Percentiles rank a stretch among this genome's conserved stretches.
These are phyloP conservation scores for Phytophthora meadii DNA, from an alignment of 352 stramenopile genomes.

Conservation along the genomic window DNA sequence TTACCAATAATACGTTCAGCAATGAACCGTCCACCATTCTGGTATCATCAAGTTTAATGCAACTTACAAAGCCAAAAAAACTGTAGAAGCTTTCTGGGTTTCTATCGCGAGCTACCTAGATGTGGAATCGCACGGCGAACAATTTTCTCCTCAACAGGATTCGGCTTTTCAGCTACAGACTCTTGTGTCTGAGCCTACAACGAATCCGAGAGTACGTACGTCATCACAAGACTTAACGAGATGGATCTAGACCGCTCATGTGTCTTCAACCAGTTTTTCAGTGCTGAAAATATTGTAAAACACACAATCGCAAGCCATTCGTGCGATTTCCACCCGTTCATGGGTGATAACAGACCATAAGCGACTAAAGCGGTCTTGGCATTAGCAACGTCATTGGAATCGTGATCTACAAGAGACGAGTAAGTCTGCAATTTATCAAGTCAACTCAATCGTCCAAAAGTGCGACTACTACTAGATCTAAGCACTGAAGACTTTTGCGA, in stretches of 20 bases:
- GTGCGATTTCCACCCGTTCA: background rate
- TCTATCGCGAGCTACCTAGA: too few relatives aligned
- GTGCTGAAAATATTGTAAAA: constrained; percentile 2
- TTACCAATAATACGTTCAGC: too few relatives aligned
- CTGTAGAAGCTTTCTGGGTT: background rate
- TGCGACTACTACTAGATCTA: too few relatives aligned
- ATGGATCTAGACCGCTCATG: constrained; percentile 14
- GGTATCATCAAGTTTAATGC: too few relatives aligned
- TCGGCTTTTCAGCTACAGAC: constrained; percentile 12
- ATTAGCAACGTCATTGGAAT: too few relatives aligned
- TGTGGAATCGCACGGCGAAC: too few relatives aligned
- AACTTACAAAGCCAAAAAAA: background rate
- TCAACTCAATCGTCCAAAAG: too few relatives aligned
- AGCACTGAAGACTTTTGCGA: too few relatives aligned
- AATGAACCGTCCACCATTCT: too few relatives aligned
- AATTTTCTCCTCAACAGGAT: background rate
- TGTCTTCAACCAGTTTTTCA: background rate
- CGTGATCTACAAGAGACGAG: too few relatives aligned
- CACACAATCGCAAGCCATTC: constrained; percentile 4
- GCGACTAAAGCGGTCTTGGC: too few relatives aligned
- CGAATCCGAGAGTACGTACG: constrained; percentile 13
- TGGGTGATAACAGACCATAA: constrained; percentile 15
- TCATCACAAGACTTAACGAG: constrained; percentile 6
- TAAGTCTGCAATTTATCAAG: too few relatives aligned
- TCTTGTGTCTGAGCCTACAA: constrained; percentile 24